Percentiles rank a stretch among this genome's conserved stretches.
Evolutionary conservation across 805 yeast genomes (phyloP).

Genomic region (Pichia heedii): DNA sequence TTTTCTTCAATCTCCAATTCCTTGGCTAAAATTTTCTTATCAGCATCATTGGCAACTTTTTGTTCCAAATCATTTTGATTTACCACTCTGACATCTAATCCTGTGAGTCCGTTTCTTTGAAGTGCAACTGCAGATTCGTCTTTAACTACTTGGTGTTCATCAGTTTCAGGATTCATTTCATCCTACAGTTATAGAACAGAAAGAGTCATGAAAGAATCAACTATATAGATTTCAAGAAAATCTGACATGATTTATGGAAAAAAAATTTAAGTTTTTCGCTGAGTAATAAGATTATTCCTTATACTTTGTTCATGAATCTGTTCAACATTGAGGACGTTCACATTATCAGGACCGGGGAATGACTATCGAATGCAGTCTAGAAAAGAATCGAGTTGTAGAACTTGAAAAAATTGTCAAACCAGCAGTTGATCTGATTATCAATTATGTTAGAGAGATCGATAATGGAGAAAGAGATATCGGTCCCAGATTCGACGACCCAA

Average conservation of each 20-base stretch:
- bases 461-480: conserved; percentile 43
- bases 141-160: neutral
- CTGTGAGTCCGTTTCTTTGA: conserved; percentile 18
- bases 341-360: neutral
- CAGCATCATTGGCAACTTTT: conserved; percentile 62
- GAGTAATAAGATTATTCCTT: too few relatives aligned
- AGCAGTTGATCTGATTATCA: conserved; percentile 43
- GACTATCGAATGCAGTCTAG: conserved; percentile 28
- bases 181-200: too few relatives aligned
- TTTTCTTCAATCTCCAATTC: conserved; percentile 68
- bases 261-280: too few relatives aligned
- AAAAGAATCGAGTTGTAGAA: conserved; percentile 45
- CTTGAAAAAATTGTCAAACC: conserved; percentile 43
- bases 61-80: conserved; percentile 78
- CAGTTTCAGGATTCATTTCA: neutral
- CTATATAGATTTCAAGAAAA: too few relatives aligned
- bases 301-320: too few relatives aligned
- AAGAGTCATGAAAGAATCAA: too few relatives aligned
- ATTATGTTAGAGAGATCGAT: conserved; percentile 40
- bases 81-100: conserved; percentile 50
- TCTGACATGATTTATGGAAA: too few relatives aligned
- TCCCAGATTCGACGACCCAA: conserved; percentile 39
- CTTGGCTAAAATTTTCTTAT: conserved; percentile 46
- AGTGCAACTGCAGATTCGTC: too few relatives aligned
- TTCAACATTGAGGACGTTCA: too few relatives aligned